A percentile compares a stretch with the other conserved stretches of the same genome.
Evolutionary conservation across 140 eudicot genomes (phyloP).

Genomic region (Erigeron philadelphicus): DNA sequence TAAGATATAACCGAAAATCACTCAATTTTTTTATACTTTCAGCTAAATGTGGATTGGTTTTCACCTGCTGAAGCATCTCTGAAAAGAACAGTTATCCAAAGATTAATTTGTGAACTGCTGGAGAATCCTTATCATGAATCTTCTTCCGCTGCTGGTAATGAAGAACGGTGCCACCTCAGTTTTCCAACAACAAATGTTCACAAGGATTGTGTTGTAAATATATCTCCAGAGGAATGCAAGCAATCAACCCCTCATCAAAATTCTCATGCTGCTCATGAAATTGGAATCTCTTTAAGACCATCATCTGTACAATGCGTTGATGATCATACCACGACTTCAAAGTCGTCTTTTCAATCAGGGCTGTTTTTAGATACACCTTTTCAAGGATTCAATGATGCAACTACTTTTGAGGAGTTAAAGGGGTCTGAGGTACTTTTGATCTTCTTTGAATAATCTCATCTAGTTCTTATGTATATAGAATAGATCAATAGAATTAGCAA

Average conservation of each 20-base stretch:
- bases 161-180: conserved; percentile 21
- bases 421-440: conserved; percentile 37
- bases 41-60: conserved; percentile 69
- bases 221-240: conserved; percentile 25
- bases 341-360: conserved; percentile 28
- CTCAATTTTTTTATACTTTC: conserved; percentile 21
- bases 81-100: conserved; percentile 52
- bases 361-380: conserved; percentile 16
- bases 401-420: conserved; percentile 26
- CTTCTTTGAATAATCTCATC: background rate
- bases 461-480: background rate
- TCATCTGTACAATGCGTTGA: conserved; percentile 29
- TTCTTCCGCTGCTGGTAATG: conserved; percentile 23
- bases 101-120: conserved; percentile 51
- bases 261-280: conserved; percentile 18
- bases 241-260: conserved; percentile 31
- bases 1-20: background rate
- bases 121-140: conserved; percentile 30
- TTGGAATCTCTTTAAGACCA: conserved; percentile 1
- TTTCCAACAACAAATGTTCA: conserved; percentile 18
- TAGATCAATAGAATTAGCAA: too few species aligned
- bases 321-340: conserved; percentile 30
- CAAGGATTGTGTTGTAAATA: conserved; percentile 28
- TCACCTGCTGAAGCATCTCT: conserved; percentile 56
- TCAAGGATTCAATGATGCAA: conserved; percentile 29